Evolutionary conservation across 2,329 filamentous ascomycete species (phyloP), one percentile per base, ranked within the genome.

Genomic region (Venturia effusa): DNA sequence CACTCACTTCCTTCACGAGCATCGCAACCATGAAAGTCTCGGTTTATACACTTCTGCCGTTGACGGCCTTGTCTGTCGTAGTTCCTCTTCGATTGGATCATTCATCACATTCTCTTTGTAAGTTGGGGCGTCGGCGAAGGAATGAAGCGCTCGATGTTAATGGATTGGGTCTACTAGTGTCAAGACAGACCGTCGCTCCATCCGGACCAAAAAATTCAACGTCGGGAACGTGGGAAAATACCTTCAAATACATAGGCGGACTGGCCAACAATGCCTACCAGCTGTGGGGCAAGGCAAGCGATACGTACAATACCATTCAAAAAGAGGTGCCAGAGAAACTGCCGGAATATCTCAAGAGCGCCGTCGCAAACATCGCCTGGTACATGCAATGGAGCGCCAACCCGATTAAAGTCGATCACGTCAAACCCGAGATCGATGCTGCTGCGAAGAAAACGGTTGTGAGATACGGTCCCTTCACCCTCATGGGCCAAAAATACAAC

Each of bases 381-480:
- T 60, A 60, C 59, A 60, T 60, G 59, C 40, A 40, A 40, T 60
- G 59, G 59, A 40, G 37, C 10, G 59, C 59, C 17, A 60, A 60
- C 13, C 61, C 61, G 2, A 24, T 45, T 3, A 34, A 43, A 11
- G 22, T 19, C 11, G 30, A 51, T 8, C 32, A 62, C 39, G 41
- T 48, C 24, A 32, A 45, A 41, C 61, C 61, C 5, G 61, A 45
- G 8, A 48, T 62, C n/a, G 61, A 62, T 17, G 41, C 24, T 19
- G n/a, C n/a, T 5, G 61, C 61, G 32, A 45, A 45, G 41, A 62
- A 62, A 17, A 13, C 11, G 24, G 22, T 39, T 4, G 34, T 62
- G 24, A 40, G 43, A 54, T 62, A 62, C 19, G 61, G 61, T 7
- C 61, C 61, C 5, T 62, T 48, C 41, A 62, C 61, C 2, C 45